Base-by-base conservation (phyloP, 2,329 filamentous ascomycete genomes). In the Penicillium rolfsii region DNA sequence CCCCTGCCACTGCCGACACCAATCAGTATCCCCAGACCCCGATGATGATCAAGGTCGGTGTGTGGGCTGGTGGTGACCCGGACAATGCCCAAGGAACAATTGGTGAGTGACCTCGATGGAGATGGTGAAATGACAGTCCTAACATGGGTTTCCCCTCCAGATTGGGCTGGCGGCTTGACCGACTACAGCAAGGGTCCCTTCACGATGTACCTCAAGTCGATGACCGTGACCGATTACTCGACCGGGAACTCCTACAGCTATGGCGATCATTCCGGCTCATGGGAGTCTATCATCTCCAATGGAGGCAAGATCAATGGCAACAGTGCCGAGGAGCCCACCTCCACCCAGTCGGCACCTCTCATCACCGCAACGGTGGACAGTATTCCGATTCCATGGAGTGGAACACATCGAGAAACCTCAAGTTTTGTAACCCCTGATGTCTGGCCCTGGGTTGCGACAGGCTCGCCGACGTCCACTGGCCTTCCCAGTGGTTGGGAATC, bases 21-120 rank as follows among this genome's bases (percentile, higher is more conserved):
- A 71, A 73, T 64, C 91, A 96, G 77, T 99, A 96, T 74, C 95
- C 95, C 7, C 95, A 99, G 80, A 93, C 93, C 0, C 95, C 95
- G 4, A 97, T 97, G 92, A 90, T 93, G 78, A 81, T 98, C 79
- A 96, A 94, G 78, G 88, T 98, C 70, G 95, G 95, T 62, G 82
- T 90, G 59, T 99, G 95, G 95, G 88, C 91, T 56, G 95, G 93
- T 71, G 95, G 95, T 68, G 95, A 98, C 76, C 79, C 91, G 0
- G 83, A 82, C 30, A 97, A 98, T 76, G 73, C 88, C 0, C 76
- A 83, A 14, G 95, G 95, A 60, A 98, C 94, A 16, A 91, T 98
- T 70, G 69, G 80, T 83, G 73, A 74, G 80, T 56, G 14, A 24
- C 24, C 52, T 61, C 16, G 38, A 33, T 28, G 5, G 3, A 0